Percentiles rank a stretch among this genome's conserved stretches.
phyloP scores from a whole-genome alignment of 495 filamentous ascomycete genomes.

The Neurospora sp. region DNA sequence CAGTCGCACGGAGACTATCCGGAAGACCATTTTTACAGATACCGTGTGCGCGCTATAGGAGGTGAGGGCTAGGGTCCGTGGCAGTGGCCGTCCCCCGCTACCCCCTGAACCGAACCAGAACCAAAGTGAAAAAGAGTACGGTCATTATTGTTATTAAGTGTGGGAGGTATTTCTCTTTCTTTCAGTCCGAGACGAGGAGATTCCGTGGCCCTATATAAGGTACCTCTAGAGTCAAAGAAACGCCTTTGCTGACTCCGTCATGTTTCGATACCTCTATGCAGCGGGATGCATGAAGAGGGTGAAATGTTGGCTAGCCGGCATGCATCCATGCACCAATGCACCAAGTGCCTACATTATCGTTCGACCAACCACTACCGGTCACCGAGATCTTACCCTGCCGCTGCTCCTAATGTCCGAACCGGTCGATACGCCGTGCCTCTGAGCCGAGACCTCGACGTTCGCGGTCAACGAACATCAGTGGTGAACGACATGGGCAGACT shows the following conservation, averaged over 20 bases:
- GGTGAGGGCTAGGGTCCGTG: not conserved
- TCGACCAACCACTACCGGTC: not conserved
- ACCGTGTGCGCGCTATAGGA: too few species aligned
- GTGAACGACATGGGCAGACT: not conserved
- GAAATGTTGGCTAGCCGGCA: not conserved
- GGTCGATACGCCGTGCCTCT: too few species aligned
- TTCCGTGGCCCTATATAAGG: not conserved
- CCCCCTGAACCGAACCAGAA: too few species aligned
- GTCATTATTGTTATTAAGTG: too few species aligned
- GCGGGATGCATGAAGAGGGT: too few species aligned
- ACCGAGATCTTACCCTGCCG: not conserved
- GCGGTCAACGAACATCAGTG: not conserved
- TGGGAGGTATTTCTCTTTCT: too few species aligned
- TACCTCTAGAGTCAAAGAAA: not conserved
- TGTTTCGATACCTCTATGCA: too few species aligned
- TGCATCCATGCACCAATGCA: not conserved
- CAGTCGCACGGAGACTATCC: too few species aligned
- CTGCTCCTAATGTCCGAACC: too few species aligned
- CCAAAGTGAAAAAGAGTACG: too few species aligned
- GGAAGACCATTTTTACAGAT: too few species aligned
- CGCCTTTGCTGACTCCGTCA: too few species aligned
- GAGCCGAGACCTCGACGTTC: not conserved
- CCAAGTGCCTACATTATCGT: not conserved
- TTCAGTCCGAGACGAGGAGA: not conserved
- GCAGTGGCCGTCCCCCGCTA: not conserved